A percentile compares a stretch with the other conserved stretches of the same genome.
These are phyloP conservation scores for Artemisia tridentata DNA, from an alignment of 129 eudicot genomes.

Conservation along the genomic window DNA sequence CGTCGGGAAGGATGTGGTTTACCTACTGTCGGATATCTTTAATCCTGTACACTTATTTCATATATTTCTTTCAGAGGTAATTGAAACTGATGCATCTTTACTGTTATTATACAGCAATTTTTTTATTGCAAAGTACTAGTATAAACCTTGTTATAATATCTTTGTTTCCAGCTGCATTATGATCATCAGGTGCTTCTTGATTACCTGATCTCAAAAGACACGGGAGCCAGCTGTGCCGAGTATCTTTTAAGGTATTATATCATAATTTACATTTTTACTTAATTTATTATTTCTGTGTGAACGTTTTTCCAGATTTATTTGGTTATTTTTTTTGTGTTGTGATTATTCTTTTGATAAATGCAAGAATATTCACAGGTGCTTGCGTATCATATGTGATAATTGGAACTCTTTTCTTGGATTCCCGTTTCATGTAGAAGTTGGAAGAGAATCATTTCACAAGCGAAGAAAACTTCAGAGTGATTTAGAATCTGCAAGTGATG, in stretches of 20 bases:
- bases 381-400: conserved; percentile 67
- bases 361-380: conserved; percentile 47
- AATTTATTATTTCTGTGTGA: not conserved
- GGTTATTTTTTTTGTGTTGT: no score
- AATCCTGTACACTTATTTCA: conserved; percentile 64
- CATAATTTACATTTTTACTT: not conserved
- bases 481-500: conserved; percentile 4
- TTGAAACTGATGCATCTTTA: not conserved
- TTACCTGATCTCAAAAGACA: conserved; percentile 90
- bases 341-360: not conserved
- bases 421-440: conserved; percentile 32
- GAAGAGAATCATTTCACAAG: conserved; percentile 32
- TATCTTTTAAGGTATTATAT: conserved; percentile 69
- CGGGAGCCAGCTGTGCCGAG: conserved; percentile 82
- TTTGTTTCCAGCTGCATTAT: conserved; percentile 60
- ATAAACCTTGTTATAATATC: conserved; percentile 1
- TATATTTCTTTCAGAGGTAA: conserved; percentile 80
- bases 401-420: conserved; percentile 59
- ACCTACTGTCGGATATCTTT: conserved; percentile 55
- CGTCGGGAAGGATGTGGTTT: conserved; percentile 36
- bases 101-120: not conserved
- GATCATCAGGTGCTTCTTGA: conserved; percentile 95
- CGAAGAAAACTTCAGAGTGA: conserved; percentile 37
- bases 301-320: not conserved
- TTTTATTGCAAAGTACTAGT: not conserved